A percentile compares a stretch with the other conserved stretches of the same genome.
These are phyloP conservation scores for Aspergillus asperescens DNA, from an alignment of 495 filamentous ascomycete genomes.

Conservation along the genomic window DNA sequence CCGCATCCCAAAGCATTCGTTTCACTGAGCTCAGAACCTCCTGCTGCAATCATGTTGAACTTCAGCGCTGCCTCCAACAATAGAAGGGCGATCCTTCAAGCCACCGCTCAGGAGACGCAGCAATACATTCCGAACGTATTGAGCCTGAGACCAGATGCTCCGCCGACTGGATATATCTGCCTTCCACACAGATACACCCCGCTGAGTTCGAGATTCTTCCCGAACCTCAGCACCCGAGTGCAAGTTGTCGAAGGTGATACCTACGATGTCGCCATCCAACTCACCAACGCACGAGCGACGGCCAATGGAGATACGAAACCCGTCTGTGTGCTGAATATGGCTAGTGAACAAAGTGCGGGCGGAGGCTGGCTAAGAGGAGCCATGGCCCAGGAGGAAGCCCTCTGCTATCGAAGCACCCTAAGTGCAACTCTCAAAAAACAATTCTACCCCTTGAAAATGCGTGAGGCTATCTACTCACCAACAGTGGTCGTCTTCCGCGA, in stretches of 20 bases:
- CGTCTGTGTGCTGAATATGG: slow-evolving; percentile 58
- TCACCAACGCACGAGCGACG: slow-evolving; percentile 21
- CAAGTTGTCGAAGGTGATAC: slow-evolving; percentile 47
- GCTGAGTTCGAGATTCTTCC: slow-evolving; percentile 19
- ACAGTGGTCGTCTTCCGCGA: slow-evolving; percentile 52
- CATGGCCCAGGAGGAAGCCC: slow-evolving; percentile 58
- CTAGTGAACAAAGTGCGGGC: slow-evolving; percentile 46
- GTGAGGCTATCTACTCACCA: slow-evolving; percentile 55
- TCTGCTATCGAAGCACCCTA: slow-evolving; percentile 62
- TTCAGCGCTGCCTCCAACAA: background rate
- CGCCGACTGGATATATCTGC: slow-evolving; percentile 19
- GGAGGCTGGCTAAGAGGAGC: slow-evolving; percentile 54
- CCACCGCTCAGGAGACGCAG: slow-evolving; percentile 16
- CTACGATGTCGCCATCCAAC: slow-evolving; percentile 43
- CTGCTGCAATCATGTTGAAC: background rate
- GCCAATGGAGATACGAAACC: slow-evolving; percentile 20
- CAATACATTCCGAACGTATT: slow-evolving; percentile 18
- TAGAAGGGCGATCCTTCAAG: slow-evolving; percentile 5
- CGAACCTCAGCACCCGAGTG: slow-evolving; percentile 21
- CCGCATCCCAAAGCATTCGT: background rate
- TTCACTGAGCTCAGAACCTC: background rate
- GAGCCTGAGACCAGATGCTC: slow-evolving; percentile 21
- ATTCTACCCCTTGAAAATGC: slow-evolving; percentile 52
- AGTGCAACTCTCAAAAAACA: slow-evolving; percentile 43
- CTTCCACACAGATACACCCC: slow-evolving; percentile 8